Percentiles rank a stretch among this genome's conserved stretches.
These are phyloP conservation scores for Ophiosphaerella narmari DNA, from an alignment of 2,329 filamentous ascomycete species.

Conservation along the genomic window DNA sequence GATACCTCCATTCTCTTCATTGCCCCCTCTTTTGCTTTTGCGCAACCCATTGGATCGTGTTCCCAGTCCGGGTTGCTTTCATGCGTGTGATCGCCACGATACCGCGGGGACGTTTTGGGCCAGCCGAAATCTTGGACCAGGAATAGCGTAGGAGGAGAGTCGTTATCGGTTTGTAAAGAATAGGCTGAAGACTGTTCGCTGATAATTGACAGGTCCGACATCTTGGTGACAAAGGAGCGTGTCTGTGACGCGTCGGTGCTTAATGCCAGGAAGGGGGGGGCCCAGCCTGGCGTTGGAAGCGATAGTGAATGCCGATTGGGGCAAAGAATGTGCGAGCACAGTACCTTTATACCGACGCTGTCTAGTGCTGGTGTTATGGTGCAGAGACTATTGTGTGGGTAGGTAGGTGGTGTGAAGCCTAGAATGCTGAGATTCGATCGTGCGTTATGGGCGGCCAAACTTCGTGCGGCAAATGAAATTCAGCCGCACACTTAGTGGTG, in stretches of 20 bases:
- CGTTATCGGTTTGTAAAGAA: background rate
- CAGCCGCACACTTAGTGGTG: background rate
- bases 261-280: background rate
- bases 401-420: conserved; percentile 1
- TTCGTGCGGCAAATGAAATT: conserved; percentile 5
- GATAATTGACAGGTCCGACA: conserved; percentile 15
- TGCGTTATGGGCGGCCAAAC: conserved; percentile 15
- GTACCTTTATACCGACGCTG: background rate
- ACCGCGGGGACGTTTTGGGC: conserved; percentile 25
- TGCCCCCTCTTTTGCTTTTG: conserved; percentile 23
- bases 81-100: conserved; percentile 32
- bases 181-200: conserved; percentile 17
- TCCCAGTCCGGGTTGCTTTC: conserved; percentile 33
- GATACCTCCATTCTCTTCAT: conserved; percentile 29
- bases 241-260: conserved; percentile 7
- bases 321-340: background rate
- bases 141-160: conserved; percentile 9
- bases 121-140: conserved; percentile 32
- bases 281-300: background rate
- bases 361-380: background rate
- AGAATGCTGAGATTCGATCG: conserved; percentile 15
- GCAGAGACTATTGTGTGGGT: conserved; percentile 1
- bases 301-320: background rate
- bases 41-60: conserved; percentile 26
- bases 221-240: conserved; percentile 5